Conservation (phyloP, 441 rosid genomes). For the Bruguiera hainesii region DNA sequence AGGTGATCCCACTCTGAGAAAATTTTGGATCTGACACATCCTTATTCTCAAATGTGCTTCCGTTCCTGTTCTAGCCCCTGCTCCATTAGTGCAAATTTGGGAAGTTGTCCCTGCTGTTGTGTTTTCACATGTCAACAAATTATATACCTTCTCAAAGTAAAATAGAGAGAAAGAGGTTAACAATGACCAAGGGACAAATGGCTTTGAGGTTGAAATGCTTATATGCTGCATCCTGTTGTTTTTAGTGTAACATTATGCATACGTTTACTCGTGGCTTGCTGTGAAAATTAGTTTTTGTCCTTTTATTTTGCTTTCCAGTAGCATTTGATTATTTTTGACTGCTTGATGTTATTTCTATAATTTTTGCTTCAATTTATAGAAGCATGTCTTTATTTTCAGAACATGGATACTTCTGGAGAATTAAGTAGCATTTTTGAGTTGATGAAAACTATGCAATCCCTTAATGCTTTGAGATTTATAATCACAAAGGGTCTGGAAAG, state of each 20-base stretch:
- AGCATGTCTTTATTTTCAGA: constrained; percentile 37
- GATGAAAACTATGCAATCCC: constrained; percentile 64
- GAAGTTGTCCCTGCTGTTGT: no score
- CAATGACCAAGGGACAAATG: no score
- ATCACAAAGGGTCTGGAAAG: constrained; percentile 81
- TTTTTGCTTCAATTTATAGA: constrained; percentile 15
- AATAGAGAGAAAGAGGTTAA: neutral
- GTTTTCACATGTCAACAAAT: no score
- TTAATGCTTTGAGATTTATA: constrained; percentile 61
- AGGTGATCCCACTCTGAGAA: no score
- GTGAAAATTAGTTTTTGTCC: neutral
- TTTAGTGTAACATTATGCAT: neutral
- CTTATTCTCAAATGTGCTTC: no score
- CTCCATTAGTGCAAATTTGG: no score
- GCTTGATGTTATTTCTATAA: neutral
- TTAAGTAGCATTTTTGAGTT: constrained; percentile 43
- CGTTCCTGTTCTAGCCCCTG: no score
- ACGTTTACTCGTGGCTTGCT: neutral
- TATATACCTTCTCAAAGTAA: no score
- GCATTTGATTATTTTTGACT: neutral
- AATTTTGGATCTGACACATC: no score
- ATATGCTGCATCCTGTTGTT: neutral
- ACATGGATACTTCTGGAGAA: constrained; percentile 54
- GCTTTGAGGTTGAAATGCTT: neutral
- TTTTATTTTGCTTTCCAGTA: constrained; percentile 4